Evolutionary conservation across 2,329 filamentous ascomycete species (phyloP).

Genomic region (Ceratocystiopsis sp.): DNA sequence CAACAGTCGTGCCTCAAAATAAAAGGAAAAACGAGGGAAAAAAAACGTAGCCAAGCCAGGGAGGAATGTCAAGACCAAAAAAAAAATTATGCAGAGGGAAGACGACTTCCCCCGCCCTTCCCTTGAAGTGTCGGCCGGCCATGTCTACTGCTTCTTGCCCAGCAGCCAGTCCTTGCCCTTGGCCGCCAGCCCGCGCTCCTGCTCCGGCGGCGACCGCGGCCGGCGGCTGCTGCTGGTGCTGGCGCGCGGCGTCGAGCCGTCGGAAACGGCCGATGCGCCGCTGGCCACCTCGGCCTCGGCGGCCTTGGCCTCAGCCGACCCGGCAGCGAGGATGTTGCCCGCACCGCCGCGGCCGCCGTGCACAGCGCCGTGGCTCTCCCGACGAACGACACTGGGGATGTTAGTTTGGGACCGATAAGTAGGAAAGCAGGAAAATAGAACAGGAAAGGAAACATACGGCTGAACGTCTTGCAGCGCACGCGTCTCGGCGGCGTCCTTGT

Average conservation of each 20-base stretch:
- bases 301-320: conserved; percentile 22
- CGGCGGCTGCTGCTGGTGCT: conserved; percentile 7
- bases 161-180: conserved; percentile 34
- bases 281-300: conserved; percentile 10
- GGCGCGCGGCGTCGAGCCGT: conserved; percentile 12
- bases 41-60: too few species aligned
- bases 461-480: conserved; percentile 72
- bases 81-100: too few species aligned
- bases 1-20: too few species aligned
- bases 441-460: conserved; percentile 34
- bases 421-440: conserved; percentile 1
- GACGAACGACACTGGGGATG: conserved; percentile 30
- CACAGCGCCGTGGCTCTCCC: conserved; percentile 38
- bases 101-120: too few species aligned
- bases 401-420: background rate
- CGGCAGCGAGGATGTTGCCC: conserved; percentile 47
- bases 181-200: conserved; percentile 16
- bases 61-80: too few species aligned
- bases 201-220: conserved; percentile 1
- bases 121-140: too few species aligned
- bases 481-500: conserved; percentile 55
- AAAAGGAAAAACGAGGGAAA: too few species aligned
- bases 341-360: conserved; percentile 61
- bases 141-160: conserved; percentile 30
- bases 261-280: conserved; percentile 17